A percentile compares a stretch with the other conserved stretches of the same genome.
Evolutionary conservation across 306 rosid species (phyloP).

Genomic region (Prunus davidiana): DNA sequence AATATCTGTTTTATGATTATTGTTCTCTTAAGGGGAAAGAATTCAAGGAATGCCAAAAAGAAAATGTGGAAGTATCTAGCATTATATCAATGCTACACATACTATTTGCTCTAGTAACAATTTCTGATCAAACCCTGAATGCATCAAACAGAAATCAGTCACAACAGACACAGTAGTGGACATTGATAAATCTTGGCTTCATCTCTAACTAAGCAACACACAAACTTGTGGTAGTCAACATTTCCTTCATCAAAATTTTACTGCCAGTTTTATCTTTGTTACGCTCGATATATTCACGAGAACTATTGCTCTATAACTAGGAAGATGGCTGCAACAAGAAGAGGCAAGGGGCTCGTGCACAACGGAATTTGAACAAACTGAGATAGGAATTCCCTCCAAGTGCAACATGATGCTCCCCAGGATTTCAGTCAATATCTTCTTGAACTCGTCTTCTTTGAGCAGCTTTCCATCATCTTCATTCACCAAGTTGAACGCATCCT

Average conservation of each 20-base stretch:
- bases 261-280: no score
- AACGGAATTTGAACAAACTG: slow-evolving; percentile 73
- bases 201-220: slow-evolving; percentile 19
- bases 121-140: neutral
- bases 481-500: no score
- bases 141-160: neutral
- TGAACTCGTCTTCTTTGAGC: no score
- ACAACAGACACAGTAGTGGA: neutral
- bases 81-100: no score
- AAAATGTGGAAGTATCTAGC: no score
- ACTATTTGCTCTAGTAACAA: neutral
- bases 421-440: no score
- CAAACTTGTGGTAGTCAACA: slow-evolving; percentile 16
- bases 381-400: slow-evolving; percentile 69
- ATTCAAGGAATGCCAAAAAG: no score
- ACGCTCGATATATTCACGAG: no score
- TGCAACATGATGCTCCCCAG: slow-evolving; percentile 71
- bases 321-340: slow-evolving; percentile 57
- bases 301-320: slow-evolving; percentile 19
- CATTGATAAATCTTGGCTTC: neutral
- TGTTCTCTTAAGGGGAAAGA: no score
- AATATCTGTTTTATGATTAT: no score
- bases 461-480: no score
- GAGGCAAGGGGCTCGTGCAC: slow-evolving; percentile 83
- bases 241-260: no score